These are phyloP conservation scores for Beauveria brongniartii DNA, from an alignment of 2,329 filamentous ascomycete species.

Conservation along the genomic window DNA sequence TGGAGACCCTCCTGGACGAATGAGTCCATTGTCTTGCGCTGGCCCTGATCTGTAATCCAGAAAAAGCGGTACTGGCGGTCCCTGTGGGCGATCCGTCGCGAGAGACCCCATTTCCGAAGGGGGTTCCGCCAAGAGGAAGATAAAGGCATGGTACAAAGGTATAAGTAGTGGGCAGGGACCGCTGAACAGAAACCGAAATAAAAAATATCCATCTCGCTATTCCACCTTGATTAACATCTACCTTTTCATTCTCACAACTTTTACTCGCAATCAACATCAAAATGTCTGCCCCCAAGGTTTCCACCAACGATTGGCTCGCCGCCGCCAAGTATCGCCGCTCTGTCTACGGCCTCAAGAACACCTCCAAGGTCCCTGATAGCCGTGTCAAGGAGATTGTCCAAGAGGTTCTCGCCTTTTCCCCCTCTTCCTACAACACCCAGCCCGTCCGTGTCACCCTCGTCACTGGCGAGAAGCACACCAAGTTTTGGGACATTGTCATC, in stretches of 20 bases:
- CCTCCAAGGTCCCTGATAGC: conserved; percentile 40
- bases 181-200: not conserved
- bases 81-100: not conserved
- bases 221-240: not conserved
- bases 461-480: conserved; percentile 73
- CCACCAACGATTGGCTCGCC: conserved; percentile 49
- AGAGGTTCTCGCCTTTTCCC: conserved; percentile 58
- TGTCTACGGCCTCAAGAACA: conserved; percentile 60
- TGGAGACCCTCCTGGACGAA: not conserved
- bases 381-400: conserved; percentile 59
- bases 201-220: not conserved
- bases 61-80: not conserved
- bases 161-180: conserved; percentile 1
- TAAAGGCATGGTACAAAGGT: not conserved
- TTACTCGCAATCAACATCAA: conserved; percentile 23
- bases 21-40: not conserved
- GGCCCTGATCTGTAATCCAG: not conserved
- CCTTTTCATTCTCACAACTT: conserved; percentile 1
- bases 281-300: conserved; percentile 34
- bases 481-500: conserved; percentile 71
- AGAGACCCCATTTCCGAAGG: not conserved
- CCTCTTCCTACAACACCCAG: conserved; percentile 85
- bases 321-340: conserved; percentile 61
- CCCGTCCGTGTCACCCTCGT: conserved; percentile 71
- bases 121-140: not conserved